Evolutionary conservation across 2,329 filamentous ascomycete species (phyloP).

Genomic region (Cercospora berteroae): DNA sequence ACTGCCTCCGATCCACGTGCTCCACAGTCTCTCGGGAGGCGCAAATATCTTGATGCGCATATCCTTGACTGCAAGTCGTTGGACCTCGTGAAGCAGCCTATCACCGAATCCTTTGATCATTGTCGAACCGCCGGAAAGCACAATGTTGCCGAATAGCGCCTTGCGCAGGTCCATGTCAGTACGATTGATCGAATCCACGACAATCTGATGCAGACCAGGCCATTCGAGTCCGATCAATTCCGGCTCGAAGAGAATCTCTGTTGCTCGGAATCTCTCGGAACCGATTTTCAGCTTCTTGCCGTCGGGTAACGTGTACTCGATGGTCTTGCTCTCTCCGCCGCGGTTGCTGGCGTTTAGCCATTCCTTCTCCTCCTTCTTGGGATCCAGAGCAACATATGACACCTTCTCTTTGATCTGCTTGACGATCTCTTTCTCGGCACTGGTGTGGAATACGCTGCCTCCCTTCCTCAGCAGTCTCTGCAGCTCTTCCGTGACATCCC

Average conservation of each 20-base stretch:
- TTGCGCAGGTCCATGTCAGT: constrained; percentile 96
- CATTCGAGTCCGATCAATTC: constrained; percentile 97
- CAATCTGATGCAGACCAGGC: constrained; percentile 94
- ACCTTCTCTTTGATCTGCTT: constrained; percentile 94
- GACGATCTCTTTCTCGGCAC: constrained; percentile 98
- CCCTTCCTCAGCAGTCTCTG: constrained; percentile 87
- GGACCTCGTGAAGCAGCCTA: constrained; percentile 84
- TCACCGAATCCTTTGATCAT: constrained; percentile 97
- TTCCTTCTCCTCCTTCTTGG: constrained; percentile 92
- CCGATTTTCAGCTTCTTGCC: constrained; percentile 94
- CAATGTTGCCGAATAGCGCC: constrained; percentile 91
- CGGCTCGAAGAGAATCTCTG: constrained; percentile 96
- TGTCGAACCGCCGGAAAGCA: constrained; percentile 92
- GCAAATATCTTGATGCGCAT: constrained; percentile 99
- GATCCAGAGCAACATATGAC: constrained; percentile 86
- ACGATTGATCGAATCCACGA: constrained; percentile 91
- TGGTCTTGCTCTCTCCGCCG: constrained; percentile 62
- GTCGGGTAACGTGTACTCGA: constrained; percentile 88
- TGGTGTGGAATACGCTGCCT: constrained; percentile 94
- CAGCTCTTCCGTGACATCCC: constrained; percentile 94
- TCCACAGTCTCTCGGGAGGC: constrained; percentile 95
- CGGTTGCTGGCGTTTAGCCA: constrained; percentile 73
- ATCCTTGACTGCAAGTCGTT: constrained; percentile 91
- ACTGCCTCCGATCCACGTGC: constrained; percentile 97
- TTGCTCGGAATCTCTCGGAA: constrained; percentile 88